Evolutionary conservation across 106 monocot genomes (phyloP).

Genomic region (Posidonia australis): DNA sequence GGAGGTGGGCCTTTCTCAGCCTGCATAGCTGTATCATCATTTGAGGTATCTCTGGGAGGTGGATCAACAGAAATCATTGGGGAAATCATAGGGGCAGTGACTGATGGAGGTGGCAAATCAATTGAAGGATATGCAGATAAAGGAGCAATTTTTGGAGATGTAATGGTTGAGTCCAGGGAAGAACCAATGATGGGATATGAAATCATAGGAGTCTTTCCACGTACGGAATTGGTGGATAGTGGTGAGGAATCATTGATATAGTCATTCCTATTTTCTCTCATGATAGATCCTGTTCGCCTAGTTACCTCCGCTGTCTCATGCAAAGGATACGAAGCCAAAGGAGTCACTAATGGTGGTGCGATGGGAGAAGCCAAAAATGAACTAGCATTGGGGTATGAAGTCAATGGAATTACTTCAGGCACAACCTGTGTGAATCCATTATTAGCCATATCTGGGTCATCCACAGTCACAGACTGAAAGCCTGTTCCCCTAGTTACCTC

Average conservation of each 20-base stretch:
- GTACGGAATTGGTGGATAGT: neutral
- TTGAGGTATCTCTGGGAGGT: neutral
- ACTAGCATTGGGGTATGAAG: neutral
- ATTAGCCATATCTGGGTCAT: neutral
- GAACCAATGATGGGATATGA: conserved; percentile 29
- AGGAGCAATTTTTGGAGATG: neutral
- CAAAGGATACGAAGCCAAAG: neutral
- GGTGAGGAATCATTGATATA: neutral
- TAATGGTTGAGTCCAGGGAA: neutral
- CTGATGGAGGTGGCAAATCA: neutral
- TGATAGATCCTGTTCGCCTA: too few species aligned
- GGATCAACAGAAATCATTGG: neutral
- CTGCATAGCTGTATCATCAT: conserved; percentile 26
- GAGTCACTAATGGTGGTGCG: neutral
- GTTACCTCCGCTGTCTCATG: too few species aligned
- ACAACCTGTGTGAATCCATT: too few species aligned
- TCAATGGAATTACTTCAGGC: too few species aligned
- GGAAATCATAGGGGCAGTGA: too few species aligned
- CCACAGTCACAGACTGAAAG: neutral
- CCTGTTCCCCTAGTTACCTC: too few species aligned
- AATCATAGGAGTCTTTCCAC: neutral
- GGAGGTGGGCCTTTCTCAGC: conserved; percentile 30
- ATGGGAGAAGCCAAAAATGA: neutral
- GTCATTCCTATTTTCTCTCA: too few species aligned
- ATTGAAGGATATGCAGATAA: neutral